Percentiles rank a stretch among this genome's conserved stretches.
These are phyloP conservation scores for Kandelia obovata DNA, from an alignment of 345 rosid genomes.

Conservation along the genomic window DNA sequence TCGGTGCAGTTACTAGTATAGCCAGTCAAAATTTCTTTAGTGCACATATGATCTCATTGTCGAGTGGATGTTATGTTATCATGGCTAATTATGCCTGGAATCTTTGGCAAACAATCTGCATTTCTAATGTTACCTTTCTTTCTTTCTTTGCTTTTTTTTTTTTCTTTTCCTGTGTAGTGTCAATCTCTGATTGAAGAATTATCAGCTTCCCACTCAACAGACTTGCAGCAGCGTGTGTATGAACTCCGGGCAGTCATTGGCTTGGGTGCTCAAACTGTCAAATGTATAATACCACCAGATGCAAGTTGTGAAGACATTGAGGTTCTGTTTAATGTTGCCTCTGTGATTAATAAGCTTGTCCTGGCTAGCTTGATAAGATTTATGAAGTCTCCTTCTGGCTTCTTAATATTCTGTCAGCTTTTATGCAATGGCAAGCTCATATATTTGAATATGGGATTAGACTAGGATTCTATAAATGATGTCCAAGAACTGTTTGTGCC, in stretches of 20 bases:
- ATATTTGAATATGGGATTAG: too few relatives aligned
- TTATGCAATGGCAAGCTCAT: background rate
- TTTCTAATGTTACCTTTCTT: background rate
- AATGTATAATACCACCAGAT: conserved; percentile 69
- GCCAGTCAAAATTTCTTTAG: too few relatives aligned
- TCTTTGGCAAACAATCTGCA: background rate
- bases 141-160: background rate
- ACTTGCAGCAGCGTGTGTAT: conserved; percentile 97
- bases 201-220: conserved; percentile 92
- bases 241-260: conserved; percentile 76
- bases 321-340: conserved; percentile 35
- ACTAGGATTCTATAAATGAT: too few relatives aligned
- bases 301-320: conserved; percentile 97
- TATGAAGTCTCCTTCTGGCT: background rate
- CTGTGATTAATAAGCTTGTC: background rate
- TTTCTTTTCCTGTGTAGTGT: conserved; percentile 46
- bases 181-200: conserved; percentile 86
- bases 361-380: background rate
- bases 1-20: too few relatives aligned
- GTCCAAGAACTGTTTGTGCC: too few relatives aligned
- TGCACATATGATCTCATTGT: too few relatives aligned
- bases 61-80: too few relatives aligned
- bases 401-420: background rate
- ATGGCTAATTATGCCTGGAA: background rate
- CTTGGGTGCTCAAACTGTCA: conserved; percentile 65